Base-by-base conservation (phyloP, 2,329 filamentous ascomycete genomes). In the Stachybotrys elegans region DNA sequence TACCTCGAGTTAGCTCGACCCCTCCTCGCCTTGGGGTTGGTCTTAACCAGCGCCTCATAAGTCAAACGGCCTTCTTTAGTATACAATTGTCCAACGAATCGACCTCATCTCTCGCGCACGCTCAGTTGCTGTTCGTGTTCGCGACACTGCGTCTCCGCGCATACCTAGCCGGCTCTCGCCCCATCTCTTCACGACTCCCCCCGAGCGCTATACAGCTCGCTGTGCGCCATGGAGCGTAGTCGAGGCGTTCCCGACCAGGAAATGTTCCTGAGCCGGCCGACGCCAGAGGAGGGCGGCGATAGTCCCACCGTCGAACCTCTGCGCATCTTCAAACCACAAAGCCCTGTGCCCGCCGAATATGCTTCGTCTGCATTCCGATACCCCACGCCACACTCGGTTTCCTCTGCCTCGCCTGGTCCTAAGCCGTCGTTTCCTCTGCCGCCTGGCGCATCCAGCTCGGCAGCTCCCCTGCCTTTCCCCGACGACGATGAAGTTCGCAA, bases 271-370 rank as follows among this genome's bases (percentile, higher is more conserved):
- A 78, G 66, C 61, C 75, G 72, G 41, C 76, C 75, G n/a, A 61
- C 68, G 44, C 69, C 70, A 8, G 64, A 68, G 11, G 72, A 76
- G 38, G 71, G 71, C 48, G 68, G 68, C 40, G 82, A 89, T 57
- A 89, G 87, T 57, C 87, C 89, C 46, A 88, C 86, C 16, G 79
- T 95, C 54, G 87, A 87, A 57, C 90, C 90, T 48, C 68, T 95
- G 66, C 81, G 88, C 58, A 94, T 95, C 62, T 84, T 84, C 70
- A 94, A 94, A 66, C 81, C 84, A 45, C 79, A 82, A 55, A 86
- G 83, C 46, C 78, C 83, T 23, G 74, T 74, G 42, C 80, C 80
- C 43, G 60, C 65, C 44, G 70, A 71, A 43, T 66, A 69, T 50
- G 55, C 50, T 43, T 54, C 59, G 8, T 60, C 61, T 27, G 47